A percentile compares a stretch with the other conserved stretches of the same genome.
Conservation (phyloP, 2,329 filamentous ascomycete species). For the Pyrenochaeta sp. region DNA sequence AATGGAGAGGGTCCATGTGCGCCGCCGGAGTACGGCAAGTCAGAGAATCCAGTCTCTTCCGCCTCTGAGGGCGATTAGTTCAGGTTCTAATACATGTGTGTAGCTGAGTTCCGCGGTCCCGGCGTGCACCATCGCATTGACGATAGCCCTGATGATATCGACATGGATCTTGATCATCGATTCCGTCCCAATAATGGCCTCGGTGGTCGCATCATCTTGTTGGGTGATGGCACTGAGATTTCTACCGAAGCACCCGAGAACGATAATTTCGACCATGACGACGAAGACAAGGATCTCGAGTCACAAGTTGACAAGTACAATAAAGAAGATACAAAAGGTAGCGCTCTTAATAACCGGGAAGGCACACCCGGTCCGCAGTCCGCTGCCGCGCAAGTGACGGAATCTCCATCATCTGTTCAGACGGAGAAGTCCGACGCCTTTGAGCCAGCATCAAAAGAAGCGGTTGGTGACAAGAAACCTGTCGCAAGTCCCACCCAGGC, state of each 20-base stretch:
- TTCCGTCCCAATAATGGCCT: conserved; percentile 72
- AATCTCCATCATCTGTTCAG: conserved; percentile 48
- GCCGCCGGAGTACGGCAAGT: conserved; percentile 98
- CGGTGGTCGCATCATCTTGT: conserved; percentile 84
- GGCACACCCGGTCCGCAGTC: conserved; percentile 36
- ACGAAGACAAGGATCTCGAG: conserved; percentile 83
- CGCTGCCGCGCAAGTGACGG: conserved; percentile 32
- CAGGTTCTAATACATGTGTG: conserved; percentile 45
- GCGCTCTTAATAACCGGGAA: conserved; percentile 30
- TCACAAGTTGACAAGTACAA: conserved; percentile 79
- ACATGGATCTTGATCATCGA: conserved; percentile 74
- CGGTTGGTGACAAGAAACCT: conserved; percentile 27
- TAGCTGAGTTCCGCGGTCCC: conserved; percentile 61
- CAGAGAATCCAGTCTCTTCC: conserved; percentile 53
- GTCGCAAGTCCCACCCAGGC: conserved; percentile 11
- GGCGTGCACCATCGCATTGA: conserved; percentile 61
- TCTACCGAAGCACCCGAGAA: conserved; percentile 87
- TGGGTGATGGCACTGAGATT: conserved; percentile 94
- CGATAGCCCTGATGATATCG: conserved; percentile 68
- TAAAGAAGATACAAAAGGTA: conserved; percentile 33
- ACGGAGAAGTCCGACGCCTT: conserved; percentile 45
- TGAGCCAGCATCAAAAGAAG: conserved; percentile 19
- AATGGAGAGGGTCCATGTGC: conserved; percentile 98
- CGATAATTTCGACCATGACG: conserved; percentile 93
- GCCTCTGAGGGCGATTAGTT: conserved; percentile 43